Conservation (phyloP, 495 filamentous ascomycete genomes). For the Cryomyces minteri region DNA sequence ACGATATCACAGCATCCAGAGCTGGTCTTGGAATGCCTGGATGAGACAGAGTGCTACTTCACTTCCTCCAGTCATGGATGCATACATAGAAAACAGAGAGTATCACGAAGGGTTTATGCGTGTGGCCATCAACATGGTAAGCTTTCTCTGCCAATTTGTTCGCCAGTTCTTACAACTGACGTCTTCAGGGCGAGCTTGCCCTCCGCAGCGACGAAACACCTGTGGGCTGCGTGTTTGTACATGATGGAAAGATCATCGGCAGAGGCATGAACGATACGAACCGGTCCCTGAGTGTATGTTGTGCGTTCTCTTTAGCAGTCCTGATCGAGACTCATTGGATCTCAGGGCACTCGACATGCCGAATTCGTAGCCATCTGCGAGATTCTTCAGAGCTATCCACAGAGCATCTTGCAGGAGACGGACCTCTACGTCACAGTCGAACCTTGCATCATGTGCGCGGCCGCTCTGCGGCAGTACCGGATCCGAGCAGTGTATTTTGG, state of each 20-base stretch:
- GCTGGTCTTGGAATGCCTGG: no score
- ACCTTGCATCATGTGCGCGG: constrained; percentile 96
- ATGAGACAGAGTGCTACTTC: no score
- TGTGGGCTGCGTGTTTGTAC: constrained; percentile 85
- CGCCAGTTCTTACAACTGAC: not conserved
- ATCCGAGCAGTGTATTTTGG: constrained; percentile 82
- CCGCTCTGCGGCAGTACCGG: constrained; percentile 65
- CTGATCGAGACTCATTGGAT: not conserved
- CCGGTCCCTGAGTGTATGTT: constrained; percentile 48
- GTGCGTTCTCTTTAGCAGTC: not conserved
- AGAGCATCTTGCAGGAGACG: constrained; percentile 44
- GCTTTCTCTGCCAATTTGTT: not conserved
- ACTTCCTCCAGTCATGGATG: not conserved
- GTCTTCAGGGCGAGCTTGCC: constrained; percentile 51
- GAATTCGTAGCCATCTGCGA: constrained; percentile 72
- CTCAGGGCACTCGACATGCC: constrained; percentile 76
- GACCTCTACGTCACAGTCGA: constrained; percentile 93
- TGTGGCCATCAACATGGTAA: constrained; percentile 23
- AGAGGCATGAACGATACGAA: constrained; percentile 94
- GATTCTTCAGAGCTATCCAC: constrained; percentile 36
- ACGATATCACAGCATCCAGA: no score
- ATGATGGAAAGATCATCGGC: constrained; percentile 55
- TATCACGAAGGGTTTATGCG: constrained; percentile 26
- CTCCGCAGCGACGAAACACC: constrained; percentile 77
- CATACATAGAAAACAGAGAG: constrained; percentile 4